A percentile compares a stretch with the other conserved stretches of the same genome.
Conservation (phyloP, 2,329 filamentous ascomycete genomes). For the Alternaria atra region DNA sequence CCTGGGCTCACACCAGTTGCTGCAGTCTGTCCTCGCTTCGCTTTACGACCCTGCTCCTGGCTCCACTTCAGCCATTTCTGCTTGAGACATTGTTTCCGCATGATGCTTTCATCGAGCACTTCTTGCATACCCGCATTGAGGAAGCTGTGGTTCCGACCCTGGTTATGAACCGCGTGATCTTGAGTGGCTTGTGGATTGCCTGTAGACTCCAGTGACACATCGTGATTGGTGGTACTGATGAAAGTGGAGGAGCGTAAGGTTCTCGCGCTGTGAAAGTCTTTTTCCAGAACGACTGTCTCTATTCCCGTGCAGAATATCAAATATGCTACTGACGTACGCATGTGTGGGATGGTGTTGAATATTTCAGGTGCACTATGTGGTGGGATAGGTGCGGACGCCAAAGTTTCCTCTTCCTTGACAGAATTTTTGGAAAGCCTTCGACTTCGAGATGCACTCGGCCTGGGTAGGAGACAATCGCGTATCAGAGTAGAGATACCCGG, state of each 20-base stretch:
- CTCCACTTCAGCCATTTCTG: slow-evolving; percentile 33
- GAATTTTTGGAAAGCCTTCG: neutral
- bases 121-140: slow-evolving; percentile 33
- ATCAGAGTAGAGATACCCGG: slow-evolving; percentile 64
- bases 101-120: slow-evolving; percentile 46
- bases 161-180: slow-evolving; percentile 14
- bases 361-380: slow-evolving; percentile 37
- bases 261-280: slow-evolving; percentile 61
- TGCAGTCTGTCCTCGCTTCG: neutral
- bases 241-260: slow-evolving; percentile 60
- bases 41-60: slow-evolving; percentile 21
- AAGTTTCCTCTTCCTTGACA: neutral
- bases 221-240: slow-evolving; percentile 67
- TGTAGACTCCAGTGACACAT: slow-evolving; percentile 41
- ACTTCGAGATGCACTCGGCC: neutral
- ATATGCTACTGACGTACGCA: slow-evolving; percentile 64
- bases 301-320: slow-evolving; percentile 63
- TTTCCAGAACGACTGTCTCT: slow-evolving; percentile 62
- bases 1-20: slow-evolving; percentile 38
- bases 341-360: slow-evolving; percentile 44
- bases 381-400: neutral
- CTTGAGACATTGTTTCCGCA: slow-evolving; percentile 43
- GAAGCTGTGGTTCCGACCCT: slow-evolving; percentile 16
- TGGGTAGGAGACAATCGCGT: slow-evolving; percentile 54
- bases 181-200: neutral